Evolutionary conservation across 495 filamentous ascomycete species (phyloP).

Genomic region (Aspergillus sclerotioniger): DNA sequence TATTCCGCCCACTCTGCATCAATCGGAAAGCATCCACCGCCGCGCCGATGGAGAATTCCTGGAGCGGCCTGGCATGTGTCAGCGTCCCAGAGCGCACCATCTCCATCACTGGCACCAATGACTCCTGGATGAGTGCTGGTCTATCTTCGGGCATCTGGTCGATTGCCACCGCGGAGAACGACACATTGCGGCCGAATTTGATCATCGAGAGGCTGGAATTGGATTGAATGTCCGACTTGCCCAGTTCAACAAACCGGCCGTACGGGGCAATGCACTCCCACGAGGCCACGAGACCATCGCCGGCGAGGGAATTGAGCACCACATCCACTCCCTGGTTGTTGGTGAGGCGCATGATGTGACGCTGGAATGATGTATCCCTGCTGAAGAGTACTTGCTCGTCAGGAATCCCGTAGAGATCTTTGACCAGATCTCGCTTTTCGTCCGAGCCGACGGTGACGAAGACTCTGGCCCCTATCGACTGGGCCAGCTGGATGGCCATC

Average conservation of each 20-base stretch:
- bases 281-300: conserved; percentile 40
- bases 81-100: no score
- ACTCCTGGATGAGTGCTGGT: no score
- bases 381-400: conserved; percentile 49
- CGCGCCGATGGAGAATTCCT: no score
- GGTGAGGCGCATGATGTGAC: conserved; percentile 48
- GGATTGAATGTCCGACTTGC: conserved; percentile 32
- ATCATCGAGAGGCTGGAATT: conserved; percentile 23
- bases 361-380: conserved; percentile 43
- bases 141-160: conserved; percentile 6
- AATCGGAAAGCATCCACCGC: background rate
- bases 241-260: conserved; percentile 47
- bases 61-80: no score
- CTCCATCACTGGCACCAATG: no score
- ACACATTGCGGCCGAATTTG: conserved; percentile 19
- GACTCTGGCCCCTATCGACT: conserved; percentile 32
- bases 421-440: conserved; percentile 40
- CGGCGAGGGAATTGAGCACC: conserved; percentile 49
- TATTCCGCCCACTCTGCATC: background rate
- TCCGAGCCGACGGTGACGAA: conserved; percentile 46
- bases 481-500: conserved; percentile 44
- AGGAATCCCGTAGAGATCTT: conserved; percentile 35
- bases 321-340: conserved; percentile 53
- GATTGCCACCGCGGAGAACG: conserved; percentile 20
- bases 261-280: conserved; percentile 51